Evolutionary conservation across 257 asterid species (phyloP), one percentile per base, ranked within the genome.

Genomic region (Solanum virginianum): DNA sequence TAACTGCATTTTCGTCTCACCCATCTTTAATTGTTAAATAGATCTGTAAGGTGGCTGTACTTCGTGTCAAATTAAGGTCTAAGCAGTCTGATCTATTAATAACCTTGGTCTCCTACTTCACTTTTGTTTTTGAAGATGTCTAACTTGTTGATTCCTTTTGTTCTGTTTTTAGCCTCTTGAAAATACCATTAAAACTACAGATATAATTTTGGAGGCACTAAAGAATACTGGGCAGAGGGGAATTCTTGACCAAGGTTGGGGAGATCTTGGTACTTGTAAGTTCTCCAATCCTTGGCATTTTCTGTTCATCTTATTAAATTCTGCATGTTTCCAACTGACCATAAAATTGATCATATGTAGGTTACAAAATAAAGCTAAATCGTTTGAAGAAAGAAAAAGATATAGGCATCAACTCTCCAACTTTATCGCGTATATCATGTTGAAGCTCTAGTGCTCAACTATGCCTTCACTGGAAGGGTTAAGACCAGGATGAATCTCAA

Each of bases 171-270:
- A 96, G 99, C 99, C 99, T 87, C 94, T 97, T 83, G 99, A 95
- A 68, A 97, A 97, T 90, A 86, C 98, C 84, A 88, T 87, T 89
- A 91, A 89, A 90, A 95, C 98, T 36, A 95, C 97, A 1, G 86
- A 80, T 70, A 89, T 91, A 72, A 95, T 97, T 84, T 88, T 95
- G 95, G 99, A 95, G 84, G 96, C 99, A 54, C 85, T 97, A 86
- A 90, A 88, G 88, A 92, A 72, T 88, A 94, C 99, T 15, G 98
- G 98, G 45, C 98, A 97, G 87, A 90, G 99, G 89, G 99, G 99
- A 87, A 97, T 97, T 87, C 93, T 97, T 59, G 98, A 95, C 90
- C 94, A 95, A 80, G 99, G 99, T 84, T 97, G 99, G 99, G 99
- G 99, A 59, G 96, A 94, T 84, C 98, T 97, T 85, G 99, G 99